phyloP scores from a whole-genome alignment of 1,284 basidiomycete species.

The Moesziomyces globuligerus region DNA sequence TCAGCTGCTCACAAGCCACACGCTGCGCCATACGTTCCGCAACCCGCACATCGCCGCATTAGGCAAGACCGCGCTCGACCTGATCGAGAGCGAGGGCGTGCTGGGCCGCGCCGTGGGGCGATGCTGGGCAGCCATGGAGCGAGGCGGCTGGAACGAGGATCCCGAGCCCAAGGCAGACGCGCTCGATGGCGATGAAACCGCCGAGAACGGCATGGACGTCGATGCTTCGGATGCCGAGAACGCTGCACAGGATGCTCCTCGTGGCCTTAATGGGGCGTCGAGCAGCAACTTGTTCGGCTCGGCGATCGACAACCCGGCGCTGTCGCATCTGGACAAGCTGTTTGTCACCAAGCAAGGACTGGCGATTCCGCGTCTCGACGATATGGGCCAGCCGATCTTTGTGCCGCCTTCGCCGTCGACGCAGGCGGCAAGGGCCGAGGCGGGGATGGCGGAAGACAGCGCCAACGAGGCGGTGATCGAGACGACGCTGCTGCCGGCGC shows the following conservation, averaged over 20 bases:
- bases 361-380: slow-evolving; percentile 45
- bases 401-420: slow-evolving; percentile 26
- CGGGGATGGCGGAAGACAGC: slow-evolving; percentile 18
- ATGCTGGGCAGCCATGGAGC: slow-evolving; percentile 63
- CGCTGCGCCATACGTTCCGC: slow-evolving; percentile 63
- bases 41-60: slow-evolving; percentile 65
- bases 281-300: slow-evolving; percentile 27
- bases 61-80: slow-evolving; percentile 64
- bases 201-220: slow-evolving; percentile 40
- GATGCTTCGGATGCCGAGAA: slow-evolving; percentile 22
- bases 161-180: slow-evolving; percentile 27
- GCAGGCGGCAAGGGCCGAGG: slow-evolving; percentile 12
- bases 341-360: slow-evolving; percentile 64
- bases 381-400: slow-evolving; percentile 46
- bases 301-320: slow-evolving; percentile 50
- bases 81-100: slow-evolving; percentile 62
- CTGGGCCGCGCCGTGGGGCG: slow-evolving; percentile 61
- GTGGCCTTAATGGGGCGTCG: slow-evolving; percentile 8
- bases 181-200: slow-evolving; percentile 10
- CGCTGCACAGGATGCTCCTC: slow-evolving; percentile 4
- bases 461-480: slow-evolving; percentile 37
- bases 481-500: slow-evolving; percentile 47
- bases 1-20: slow-evolving; percentile 59
- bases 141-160: slow-evolving; percentile 47
- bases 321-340: slow-evolving; percentile 60